phyloP scores from a whole-genome alignment of 2,329 filamentous ascomycete genomes.

The Cordyceps pruinosa region DNA sequence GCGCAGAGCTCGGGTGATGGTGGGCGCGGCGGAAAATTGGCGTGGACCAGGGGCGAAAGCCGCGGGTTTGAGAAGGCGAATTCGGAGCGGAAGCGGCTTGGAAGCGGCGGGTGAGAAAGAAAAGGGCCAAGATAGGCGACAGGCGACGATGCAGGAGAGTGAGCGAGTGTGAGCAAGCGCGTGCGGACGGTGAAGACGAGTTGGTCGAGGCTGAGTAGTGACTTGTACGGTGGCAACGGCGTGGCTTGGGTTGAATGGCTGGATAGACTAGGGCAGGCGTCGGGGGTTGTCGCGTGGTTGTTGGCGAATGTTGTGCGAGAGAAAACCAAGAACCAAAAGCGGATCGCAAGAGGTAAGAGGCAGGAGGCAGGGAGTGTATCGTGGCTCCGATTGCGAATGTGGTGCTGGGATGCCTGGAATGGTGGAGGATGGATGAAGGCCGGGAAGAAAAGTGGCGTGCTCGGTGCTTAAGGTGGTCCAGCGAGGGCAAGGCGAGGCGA shows the following conservation, averaged over 20 bases:
- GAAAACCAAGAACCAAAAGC: not conserved
- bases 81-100: not conserved
- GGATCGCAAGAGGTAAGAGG: too few species aligned
- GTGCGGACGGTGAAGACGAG: not conserved
- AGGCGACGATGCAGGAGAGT: not conserved
- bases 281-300: not conserved
- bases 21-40: slow-evolving; percentile 6
- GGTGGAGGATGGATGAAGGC: too few species aligned
- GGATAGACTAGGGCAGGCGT: too few species aligned
- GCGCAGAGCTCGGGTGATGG: not conserved
- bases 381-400: not conserved
- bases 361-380: not conserved
- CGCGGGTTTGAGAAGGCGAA: not conserved
- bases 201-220: slow-evolving; percentile 5
- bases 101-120: not conserved
- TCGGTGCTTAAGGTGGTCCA: not conserved
- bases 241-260: not conserved
- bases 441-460: not conserved
- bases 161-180: not conserved
- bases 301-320: not conserved
- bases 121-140: not conserved
- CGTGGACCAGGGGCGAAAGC: slow-evolving; percentile 2
- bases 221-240: not conserved
- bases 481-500: not conserved
- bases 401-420: too few species aligned